Evolutionary conservation across 192 early-diverging fungal species (phyloP).

Genomic region (Dimargaris xerosporica): DNA sequence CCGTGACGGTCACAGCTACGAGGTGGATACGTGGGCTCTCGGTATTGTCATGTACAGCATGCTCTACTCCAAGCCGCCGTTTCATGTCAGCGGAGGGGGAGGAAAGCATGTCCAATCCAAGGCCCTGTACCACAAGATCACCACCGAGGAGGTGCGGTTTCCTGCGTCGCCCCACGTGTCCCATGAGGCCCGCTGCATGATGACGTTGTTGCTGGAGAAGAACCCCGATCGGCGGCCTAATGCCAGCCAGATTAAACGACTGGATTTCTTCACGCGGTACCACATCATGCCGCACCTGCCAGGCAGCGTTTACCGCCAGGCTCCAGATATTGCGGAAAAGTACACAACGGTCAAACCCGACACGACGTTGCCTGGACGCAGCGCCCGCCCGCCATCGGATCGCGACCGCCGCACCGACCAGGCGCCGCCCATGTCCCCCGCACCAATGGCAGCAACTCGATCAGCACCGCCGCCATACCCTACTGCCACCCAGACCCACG

Average conservation of each 20-base stretch:
- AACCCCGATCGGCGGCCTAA: constrained; percentile 34
- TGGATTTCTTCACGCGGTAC: constrained; percentile 17
- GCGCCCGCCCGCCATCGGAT: too few species aligned
- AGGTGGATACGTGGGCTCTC: constrained; percentile 89
- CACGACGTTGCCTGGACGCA: too few species aligned
- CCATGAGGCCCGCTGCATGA: constrained; percentile 44
- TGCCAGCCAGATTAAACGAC: constrained; percentile 18
- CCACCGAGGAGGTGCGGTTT: constrained; percentile 34
- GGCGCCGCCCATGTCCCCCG: too few species aligned
- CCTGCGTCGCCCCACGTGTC: constrained; percentile 45
- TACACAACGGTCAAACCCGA: background rate
- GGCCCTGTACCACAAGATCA: constrained; percentile 24
- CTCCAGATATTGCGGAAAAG: background rate
- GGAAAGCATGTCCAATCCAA: constrained; percentile 12
- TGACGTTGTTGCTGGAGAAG: constrained; percentile 48
- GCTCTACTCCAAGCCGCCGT: constrained; percentile 78
- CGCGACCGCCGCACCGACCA: too few species aligned
- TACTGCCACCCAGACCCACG: too few species aligned
- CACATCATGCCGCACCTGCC: background rate
- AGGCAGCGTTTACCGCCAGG: background rate
- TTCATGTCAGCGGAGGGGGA: constrained; percentile 23
- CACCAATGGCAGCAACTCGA: too few species aligned
- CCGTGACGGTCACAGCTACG: constrained; percentile 71
- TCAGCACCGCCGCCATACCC: too few species aligned
- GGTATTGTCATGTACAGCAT: constrained; percentile 88